Evolutionary conservation across 1,284 basidiomycete genomes (phyloP), one percentile per base, ranked within the genome.

Genomic region (Trametes pubescens): DNA sequence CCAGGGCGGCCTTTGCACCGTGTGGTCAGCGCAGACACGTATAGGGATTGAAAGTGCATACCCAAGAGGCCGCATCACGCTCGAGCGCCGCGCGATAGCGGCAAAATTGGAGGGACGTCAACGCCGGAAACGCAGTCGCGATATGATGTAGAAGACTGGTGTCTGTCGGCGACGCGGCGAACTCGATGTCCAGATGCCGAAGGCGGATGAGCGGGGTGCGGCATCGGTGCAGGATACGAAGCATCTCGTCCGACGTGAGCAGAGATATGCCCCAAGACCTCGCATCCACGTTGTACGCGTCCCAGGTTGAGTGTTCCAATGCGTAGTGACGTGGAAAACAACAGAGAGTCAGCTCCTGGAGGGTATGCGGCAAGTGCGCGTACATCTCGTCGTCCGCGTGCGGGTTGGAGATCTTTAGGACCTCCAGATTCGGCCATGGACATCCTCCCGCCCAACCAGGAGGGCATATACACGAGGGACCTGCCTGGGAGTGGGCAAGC

Each of bases 281-380:
- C n/a, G n/a, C n/a, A n/a, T n/a, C n/a, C n/a, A n/a, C n/a, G n/a
- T n/a, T n/a, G n/a, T n/a, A n/a, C n/a, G n/a, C n/a, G n/a, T n/a
- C n/a, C n/a, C n/a, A n/a, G n/a, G n/a, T n/a, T 32, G 29, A 32
- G 29, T 32, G 4, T 32, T 32, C 21, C 18, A n/a, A 38, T 29
- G 37, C 38, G 32, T 55, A 55, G 22, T 61, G 35, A 5, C 59
- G 59, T 4, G 52, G 59, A 24, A 26, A 61, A 35, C 53, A 54
- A 2, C 46, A 47, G 4, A 61, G n/a, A 0, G 43, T 16, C 1
- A 61, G 35, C 2, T 13, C 8, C 0, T 24, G 35, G 2, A 61
- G 37, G 6, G 34, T 32, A 10, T 10, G 1, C 11, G 59, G 59
- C 0, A 61, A 29, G 18, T 55, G 59, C 1, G 46, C 34, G 46